Conservation (phyloP, 345 rosid genomes). For the Boechera retrofracta region DNA sequence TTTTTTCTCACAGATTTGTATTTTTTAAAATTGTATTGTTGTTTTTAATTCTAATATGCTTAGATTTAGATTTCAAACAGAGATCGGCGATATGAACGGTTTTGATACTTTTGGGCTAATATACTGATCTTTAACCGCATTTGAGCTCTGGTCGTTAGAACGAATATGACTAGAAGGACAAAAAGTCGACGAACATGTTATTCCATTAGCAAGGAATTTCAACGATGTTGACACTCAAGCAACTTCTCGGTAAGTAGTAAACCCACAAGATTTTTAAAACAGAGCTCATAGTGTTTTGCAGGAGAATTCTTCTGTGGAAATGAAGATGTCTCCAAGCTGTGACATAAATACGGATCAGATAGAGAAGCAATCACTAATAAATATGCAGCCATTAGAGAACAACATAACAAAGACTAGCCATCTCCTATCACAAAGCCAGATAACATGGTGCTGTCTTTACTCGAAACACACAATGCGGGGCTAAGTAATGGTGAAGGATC, state of each 20-base stretch:
- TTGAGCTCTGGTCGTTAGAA: constrained; percentile 49
- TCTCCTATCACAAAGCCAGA: constrained; percentile 54
- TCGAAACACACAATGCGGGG: constrained; percentile 53
- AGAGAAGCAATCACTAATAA: constrained; percentile 85
- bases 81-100: constrained; percentile 83
- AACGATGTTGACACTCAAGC: constrained; percentile 60
- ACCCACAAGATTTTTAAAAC: background rate
- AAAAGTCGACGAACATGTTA: constrained; percentile 83
- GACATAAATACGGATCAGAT: constrained; percentile 59
- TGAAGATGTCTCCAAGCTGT: constrained; percentile 61
- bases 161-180: constrained; percentile 87
- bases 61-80: constrained; percentile 77
- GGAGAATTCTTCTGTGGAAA: constrained; percentile 69
- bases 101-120: constrained; percentile 93
- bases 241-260: constrained; percentile 53
- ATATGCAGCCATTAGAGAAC: constrained; percentile 86
- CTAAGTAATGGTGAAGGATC: constrained; percentile 25
- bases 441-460: constrained; percentile 76
- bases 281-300: constrained; percentile 32
- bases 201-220: constrained; percentile 91
- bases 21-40: too few species aligned
- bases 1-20: too few species aligned
- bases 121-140: background rate
- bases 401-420: constrained; percentile 51
- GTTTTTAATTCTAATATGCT: too few species aligned